phyloP scores from a whole-genome alignment of 2,329 filamentous ascomycete species.

The Trichoderma sp. region DNA sequence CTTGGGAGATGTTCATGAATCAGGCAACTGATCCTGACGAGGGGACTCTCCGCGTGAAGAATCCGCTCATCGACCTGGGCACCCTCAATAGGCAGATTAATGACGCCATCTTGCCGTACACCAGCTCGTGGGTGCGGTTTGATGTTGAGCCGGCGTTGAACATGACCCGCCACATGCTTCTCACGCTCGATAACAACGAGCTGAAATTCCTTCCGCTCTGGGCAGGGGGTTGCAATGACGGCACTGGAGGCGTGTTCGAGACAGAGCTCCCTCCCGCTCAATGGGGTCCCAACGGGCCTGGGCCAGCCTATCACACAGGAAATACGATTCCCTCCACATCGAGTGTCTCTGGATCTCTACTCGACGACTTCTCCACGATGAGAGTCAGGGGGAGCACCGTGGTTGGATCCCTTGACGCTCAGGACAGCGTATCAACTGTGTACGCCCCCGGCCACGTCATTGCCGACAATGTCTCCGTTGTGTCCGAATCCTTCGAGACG shows the following conservation, averaged over 20 bases:
- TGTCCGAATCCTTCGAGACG: slow-evolving; percentile 36
- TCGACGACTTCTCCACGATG: slow-evolving; percentile 36
- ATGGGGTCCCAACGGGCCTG: slow-evolving; percentile 45
- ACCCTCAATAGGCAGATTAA: slow-evolving; percentile 26
- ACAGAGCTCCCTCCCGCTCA: slow-evolving; percentile 39
- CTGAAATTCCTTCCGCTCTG: slow-evolving; percentile 62
- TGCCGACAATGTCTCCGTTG: slow-evolving; percentile 33
- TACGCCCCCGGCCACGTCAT: slow-evolving; percentile 33
- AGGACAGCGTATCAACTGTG: slow-evolving; percentile 41
- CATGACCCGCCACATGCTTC: slow-evolving; percentile 45
- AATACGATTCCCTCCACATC: slow-evolving; percentile 37
- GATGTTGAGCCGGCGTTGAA: slow-evolving; percentile 35
- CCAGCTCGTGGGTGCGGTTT: slow-evolving; percentile 27
- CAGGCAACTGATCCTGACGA: not conserved
- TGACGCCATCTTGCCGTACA: slow-evolving; percentile 23
- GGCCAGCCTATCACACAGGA: slow-evolving; percentile 47
- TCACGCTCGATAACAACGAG: slow-evolving; percentile 55
- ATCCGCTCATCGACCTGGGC: slow-evolving; percentile 25
- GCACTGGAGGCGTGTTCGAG: slow-evolving; percentile 49
- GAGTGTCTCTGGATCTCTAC: slow-evolving; percentile 35
- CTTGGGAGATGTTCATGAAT: not conserved
- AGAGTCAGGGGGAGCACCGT: slow-evolving; percentile 34
- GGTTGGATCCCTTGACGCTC: slow-evolving; percentile 36
- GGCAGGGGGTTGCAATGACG: slow-evolving; percentile 56
- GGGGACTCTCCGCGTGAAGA: not conserved